phyloP scores from a whole-genome alignment of 2,329 filamentous ascomycete species.

The Cladophialophora immunda region DNA sequence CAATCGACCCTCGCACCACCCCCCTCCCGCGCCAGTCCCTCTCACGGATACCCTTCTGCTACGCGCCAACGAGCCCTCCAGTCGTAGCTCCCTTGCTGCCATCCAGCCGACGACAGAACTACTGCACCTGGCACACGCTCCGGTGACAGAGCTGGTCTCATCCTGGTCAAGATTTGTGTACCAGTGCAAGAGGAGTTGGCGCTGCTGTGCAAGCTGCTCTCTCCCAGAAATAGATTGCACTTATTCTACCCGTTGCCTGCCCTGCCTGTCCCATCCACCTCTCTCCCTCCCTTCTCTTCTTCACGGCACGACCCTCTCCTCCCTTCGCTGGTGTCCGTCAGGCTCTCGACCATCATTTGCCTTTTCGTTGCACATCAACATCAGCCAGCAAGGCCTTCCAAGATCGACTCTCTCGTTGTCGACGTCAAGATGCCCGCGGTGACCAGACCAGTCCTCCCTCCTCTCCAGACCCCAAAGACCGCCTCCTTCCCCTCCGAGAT shows the following conservation, averaged over 20 bases:
- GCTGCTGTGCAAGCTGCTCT: conserved; percentile 28
- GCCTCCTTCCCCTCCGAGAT: conserved; percentile 62
- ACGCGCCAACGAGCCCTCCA: conserved; percentile 37
- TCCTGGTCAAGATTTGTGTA: conserved; percentile 36
- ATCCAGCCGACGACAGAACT: conserved; percentile 21
- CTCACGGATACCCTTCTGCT: conserved; percentile 28
- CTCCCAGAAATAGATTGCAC: conserved; percentile 40
- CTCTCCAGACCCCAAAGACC: conserved; percentile 55
- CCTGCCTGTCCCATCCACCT: conserved; percentile 15
- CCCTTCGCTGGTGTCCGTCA: conserved; percentile 35
- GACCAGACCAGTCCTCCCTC: conserved; percentile 50
- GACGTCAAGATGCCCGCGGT: conserved; percentile 41
- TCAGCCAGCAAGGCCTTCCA: conserved; percentile 26
- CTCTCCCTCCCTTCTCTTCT: conserved; percentile 24
- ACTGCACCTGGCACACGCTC: conserved; percentile 33
- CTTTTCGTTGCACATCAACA: conserved; percentile 16
- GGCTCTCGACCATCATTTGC: conserved; percentile 25
- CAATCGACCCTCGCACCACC: conserved; percentile 14
- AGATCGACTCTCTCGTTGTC: conserved; percentile 42
- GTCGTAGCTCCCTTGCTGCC: conserved; percentile 28
- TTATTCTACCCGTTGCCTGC: conserved; percentile 28
- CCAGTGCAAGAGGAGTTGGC: conserved; percentile 22
- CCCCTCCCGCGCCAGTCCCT: conserved; percentile 28
- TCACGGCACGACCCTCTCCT: conserved; percentile 36
- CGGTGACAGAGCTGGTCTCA: conserved; percentile 39